Conservation (phyloP, 163 green algal species). For the Scenedesmus sp. region DNA sequence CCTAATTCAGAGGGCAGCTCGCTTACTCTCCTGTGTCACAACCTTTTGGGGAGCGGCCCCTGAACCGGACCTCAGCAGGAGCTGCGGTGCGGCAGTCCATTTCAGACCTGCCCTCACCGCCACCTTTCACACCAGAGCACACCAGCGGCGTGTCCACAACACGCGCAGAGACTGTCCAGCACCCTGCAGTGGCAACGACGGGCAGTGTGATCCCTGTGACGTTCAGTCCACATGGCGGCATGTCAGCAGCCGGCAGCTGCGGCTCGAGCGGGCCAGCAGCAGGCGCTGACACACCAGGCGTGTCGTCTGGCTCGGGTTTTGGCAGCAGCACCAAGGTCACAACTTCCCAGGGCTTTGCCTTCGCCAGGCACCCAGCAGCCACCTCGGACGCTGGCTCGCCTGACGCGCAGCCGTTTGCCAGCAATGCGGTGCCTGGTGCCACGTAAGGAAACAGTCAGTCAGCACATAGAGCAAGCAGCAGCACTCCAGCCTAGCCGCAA, state of each 20-base stretch:
- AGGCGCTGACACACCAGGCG: constrained; percentile 32
- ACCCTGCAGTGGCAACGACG: not conserved
- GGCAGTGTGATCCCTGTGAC: not conserved
- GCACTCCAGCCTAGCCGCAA: too few relatives aligned
- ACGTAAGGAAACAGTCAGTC: not conserved
- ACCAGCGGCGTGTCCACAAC: not conserved
- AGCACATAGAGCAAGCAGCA: not conserved
- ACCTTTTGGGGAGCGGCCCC: constrained; percentile 15
- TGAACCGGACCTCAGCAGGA: constrained; percentile 5
- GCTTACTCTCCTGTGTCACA: constrained; percentile 34
- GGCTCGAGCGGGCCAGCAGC: not conserved
- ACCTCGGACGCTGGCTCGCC: not conserved
- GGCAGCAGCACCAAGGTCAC: constrained; percentile 26
- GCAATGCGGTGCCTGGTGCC: not conserved
- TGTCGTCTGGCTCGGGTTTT: constrained; percentile 16
- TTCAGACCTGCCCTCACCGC: constrained; percentile 26
- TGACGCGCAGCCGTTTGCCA: constrained; percentile 13
- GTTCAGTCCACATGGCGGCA: not conserved
- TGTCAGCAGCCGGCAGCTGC: not conserved
- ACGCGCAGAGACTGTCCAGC: not conserved
- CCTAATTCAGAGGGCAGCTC: not conserved
- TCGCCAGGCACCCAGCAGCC: not conserved
- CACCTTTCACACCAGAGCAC: constrained; percentile 35
- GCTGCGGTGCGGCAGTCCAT: constrained; percentile 4
- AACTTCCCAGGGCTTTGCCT: constrained; percentile 15